Evolutionary conservation across 2,329 filamentous ascomycete genomes (phyloP), one percentile per base, ranked within the genome.

Genomic region (Colletotrichum australisinense): DNA sequence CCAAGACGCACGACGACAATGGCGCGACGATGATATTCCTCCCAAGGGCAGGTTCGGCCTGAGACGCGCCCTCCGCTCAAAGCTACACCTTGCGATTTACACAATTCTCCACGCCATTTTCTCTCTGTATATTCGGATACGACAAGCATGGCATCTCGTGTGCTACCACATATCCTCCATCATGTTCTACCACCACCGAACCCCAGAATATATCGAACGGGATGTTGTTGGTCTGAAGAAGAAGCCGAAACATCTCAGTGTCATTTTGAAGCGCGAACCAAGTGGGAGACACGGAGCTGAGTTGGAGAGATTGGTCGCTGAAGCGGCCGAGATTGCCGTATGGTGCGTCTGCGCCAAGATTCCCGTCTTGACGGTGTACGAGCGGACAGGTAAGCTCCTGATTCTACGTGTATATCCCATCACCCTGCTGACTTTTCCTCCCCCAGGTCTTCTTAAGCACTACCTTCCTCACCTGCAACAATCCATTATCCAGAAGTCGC

Each of bases 311-410:
- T 84, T 99, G 74, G 91, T 98, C 78, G 94, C 97, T 78, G 95
- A 99, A 84, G 93, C 95, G 16, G 93, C 95, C 53, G 97, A 99
- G 81, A 89, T 99, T 74, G 92, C 94, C 24, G 96, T 96, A 3
- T 99, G 97, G 97, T 97, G 94, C 81, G 93, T 95, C 32, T 95
- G 95, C 79, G 94, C 94, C 28, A 95, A 95, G 8, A 97, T 99
- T 74, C 92, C 94, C 14, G 90, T 93, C 82, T 86, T 99, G 76
- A 98, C 95, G 62, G 88, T 99, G 32, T 99, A 99, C 81, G 97
- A 99, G 83, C 93, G 91, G 83, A 97, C 93, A 75, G 96, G 95
- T 97, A 87, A 63, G 89, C 76, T 69, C 11, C 16, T 19, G 14
- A 24, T 26, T 55, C 42, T 28, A 14, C 9, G n/a, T 4, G 5